phyloP scores from a whole-genome alignment of 345 rosid species.

The Dipteronia dyeriana region DNA sequence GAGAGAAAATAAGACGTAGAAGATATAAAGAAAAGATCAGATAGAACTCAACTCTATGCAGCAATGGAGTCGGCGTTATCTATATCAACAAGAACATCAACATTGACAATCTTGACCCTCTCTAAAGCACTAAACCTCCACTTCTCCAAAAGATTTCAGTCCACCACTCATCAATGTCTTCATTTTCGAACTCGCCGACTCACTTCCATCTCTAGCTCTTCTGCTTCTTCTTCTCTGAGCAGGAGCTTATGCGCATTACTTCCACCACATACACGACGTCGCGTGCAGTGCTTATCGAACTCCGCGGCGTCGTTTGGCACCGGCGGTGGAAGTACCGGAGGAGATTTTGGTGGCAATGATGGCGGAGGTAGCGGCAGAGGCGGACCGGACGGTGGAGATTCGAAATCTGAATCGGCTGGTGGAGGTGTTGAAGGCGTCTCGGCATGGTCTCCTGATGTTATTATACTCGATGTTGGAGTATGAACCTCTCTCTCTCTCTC shows the following conservation, averaged over 20 bases:
- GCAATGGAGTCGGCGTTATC: constrained; percentile 52
- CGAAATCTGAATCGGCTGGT: constrained; percentile 46
- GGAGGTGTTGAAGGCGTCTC: constrained; percentile 51
- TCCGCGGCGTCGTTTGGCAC: constrained; percentile 55
- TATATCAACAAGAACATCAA: constrained; percentile 31
- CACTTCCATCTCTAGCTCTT: constrained; percentile 16
- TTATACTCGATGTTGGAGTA: constrained; percentile 91
- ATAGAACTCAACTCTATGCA: not conserved
- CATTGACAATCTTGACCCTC: constrained; percentile 45
- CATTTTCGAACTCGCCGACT: constrained; percentile 28
- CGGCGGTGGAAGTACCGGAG: constrained; percentile 49
- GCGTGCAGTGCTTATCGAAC: constrained; percentile 50
- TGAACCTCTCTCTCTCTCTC: constrained; percentile 22
- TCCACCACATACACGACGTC: constrained; percentile 37
- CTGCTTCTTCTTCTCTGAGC: constrained; percentile 3
- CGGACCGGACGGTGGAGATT: constrained; percentile 59
- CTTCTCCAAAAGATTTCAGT: constrained; percentile 16
- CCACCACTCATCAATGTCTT: constrained; percentile 15
- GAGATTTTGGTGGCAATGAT: constrained; percentile 35
- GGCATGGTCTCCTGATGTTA: constrained; percentile 58
- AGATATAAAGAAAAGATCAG: not conserved
- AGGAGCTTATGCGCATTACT: constrained; percentile 31
- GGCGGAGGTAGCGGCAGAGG: constrained; percentile 53
- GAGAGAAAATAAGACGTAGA: no score
- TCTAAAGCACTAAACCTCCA: constrained; percentile 57